Conservation (phyloP, 2,329 filamentous ascomycete species). For the Pseudogymnoascus sp. region DNA sequence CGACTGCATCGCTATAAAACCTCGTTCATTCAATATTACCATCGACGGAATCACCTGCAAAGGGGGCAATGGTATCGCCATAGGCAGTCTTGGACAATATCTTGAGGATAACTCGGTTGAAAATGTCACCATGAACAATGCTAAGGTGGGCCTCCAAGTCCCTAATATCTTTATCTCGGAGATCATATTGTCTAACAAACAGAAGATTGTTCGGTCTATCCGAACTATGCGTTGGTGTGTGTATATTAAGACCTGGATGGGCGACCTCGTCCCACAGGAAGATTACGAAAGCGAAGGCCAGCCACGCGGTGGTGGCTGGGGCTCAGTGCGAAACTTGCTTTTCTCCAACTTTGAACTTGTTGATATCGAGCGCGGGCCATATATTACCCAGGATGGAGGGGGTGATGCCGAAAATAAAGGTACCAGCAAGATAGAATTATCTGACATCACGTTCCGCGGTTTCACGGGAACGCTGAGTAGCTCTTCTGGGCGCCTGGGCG, state of each 20-base stretch:
- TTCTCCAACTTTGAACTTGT: conserved; percentile 44
- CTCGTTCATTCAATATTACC: conserved; percentile 43
- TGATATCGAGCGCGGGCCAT: conserved; percentile 36
- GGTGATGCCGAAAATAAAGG: conserved; percentile 42
- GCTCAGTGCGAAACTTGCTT: conserved; percentile 41
- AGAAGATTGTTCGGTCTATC: neutral
- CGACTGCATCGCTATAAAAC: conserved; percentile 50
- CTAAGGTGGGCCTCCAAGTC: conserved; percentile 37
- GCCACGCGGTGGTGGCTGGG: conserved; percentile 47
- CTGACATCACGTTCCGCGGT: conserved; percentile 42
- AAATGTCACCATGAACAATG: conserved; percentile 41
- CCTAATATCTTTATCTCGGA: conserved; percentile 28
- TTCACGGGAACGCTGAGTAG: conserved; percentile 41
- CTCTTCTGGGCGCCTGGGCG: conserved; percentile 28
- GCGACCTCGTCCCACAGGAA: conserved; percentile 37
- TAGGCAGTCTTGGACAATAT: conserved; percentile 49
- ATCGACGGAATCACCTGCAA: conserved; percentile 41
- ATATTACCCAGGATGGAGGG: conserved; percentile 42
- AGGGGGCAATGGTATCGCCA: conserved; percentile 48
- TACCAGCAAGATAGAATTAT: conserved; percentile 43
- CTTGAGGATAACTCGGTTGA: conserved; percentile 44
- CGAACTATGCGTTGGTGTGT: conserved; percentile 36
- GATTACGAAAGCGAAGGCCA: conserved; percentile 41
- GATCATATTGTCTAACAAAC: neutral
- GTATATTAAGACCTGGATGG: conserved; percentile 52